A percentile compares a stretch with the other conserved stretches of the same genome.
phyloP scores from a whole-genome alignment of 1,284 basidiomycete species.

The Leccinum griseonigrum region DNA sequence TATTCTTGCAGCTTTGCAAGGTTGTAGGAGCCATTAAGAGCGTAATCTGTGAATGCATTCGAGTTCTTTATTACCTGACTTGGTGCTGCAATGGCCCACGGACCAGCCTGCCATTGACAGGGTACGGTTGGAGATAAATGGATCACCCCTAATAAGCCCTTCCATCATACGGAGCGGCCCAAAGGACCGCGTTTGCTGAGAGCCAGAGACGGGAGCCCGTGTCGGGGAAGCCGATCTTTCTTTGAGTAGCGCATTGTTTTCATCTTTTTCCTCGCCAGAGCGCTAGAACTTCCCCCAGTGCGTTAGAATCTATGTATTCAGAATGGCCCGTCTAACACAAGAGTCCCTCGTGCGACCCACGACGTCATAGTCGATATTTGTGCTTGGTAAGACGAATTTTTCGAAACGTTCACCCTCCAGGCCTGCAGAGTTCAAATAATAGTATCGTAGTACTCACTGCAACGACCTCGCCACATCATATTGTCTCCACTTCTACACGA shows the following conservation, averaged over 20 bases:
- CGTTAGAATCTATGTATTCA: not conserved
- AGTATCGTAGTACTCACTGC: not conserved
- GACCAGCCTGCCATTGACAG: not conserved
- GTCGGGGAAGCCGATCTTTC: not conserved
- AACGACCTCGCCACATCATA: not conserved
- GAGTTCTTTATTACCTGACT: not conserved
- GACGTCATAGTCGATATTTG: not conserved
- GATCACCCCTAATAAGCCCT: not conserved
- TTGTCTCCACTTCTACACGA: not conserved
- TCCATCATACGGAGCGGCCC: not conserved
- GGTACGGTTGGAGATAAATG: not conserved
- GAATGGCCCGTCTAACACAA: not conserved
- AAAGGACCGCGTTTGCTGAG: not conserved
- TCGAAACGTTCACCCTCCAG: not conserved
- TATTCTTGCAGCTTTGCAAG: not conserved
- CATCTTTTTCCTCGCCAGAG: not conserved
- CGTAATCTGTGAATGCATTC: not conserved
- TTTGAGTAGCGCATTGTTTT: not conserved
- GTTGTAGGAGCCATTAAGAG: not conserved
- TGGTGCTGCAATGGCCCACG: not conserved
- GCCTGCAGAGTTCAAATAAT: not conserved
- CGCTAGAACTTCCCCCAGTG: not conserved
- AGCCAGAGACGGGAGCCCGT: not conserved
- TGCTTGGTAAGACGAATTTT: not conserved
- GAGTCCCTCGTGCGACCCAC: not conserved